Base-by-base conservation (phyloP, 495 filamentous ascomycete species). In the Daldinia caldariorum region DNA sequence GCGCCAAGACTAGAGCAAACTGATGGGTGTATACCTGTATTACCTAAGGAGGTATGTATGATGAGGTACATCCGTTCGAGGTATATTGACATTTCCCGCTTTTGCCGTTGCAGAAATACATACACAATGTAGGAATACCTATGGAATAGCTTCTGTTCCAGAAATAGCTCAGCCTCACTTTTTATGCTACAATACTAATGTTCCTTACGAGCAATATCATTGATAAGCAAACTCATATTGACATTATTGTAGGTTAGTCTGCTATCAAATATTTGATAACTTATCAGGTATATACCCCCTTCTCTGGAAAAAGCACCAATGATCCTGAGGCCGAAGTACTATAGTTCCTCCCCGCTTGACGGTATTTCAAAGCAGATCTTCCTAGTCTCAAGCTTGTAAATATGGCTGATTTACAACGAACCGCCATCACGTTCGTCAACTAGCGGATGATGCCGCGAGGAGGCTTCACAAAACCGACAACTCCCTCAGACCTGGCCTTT, bases 381-480 rank as follows among this genome's bases (percentile, higher is more conserved):
- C 55, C 45, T n/a, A 55, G 54, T 45, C 55, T 49, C 35, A 29
- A n/a, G 38, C 34, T 12, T 49, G 22, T 12, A 47, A 41, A 38
- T 47, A 35, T 59, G 10, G 16, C 53, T 54, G 29, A 12, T 56
- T 1, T 18, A 34, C 31, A 32, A 37, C 31, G 31, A 31, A 20
- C 53, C 32, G 18, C 18, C 6, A 37, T 32, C 32, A 20, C 14
- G 32, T 31, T 32, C 22, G 12, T 32, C 35, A 51, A 55, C 22
- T 29, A 49, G 9, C 12, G 41, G 29, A 34, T 37, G 43, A 18
- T 53, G 34, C 6, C 32, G 31, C 45, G 35, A 51, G 53, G 51
- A 29, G 8, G 16, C 43, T 49, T 43, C 50, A 35, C 37, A 60
- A 39, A 56, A 57, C 56, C 58, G 55, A 63, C 56, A 64, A 67